Evolutionary conservation across 148 eudicot genomes (phyloP).

Genomic region (Rhododendron griersonianum): DNA sequence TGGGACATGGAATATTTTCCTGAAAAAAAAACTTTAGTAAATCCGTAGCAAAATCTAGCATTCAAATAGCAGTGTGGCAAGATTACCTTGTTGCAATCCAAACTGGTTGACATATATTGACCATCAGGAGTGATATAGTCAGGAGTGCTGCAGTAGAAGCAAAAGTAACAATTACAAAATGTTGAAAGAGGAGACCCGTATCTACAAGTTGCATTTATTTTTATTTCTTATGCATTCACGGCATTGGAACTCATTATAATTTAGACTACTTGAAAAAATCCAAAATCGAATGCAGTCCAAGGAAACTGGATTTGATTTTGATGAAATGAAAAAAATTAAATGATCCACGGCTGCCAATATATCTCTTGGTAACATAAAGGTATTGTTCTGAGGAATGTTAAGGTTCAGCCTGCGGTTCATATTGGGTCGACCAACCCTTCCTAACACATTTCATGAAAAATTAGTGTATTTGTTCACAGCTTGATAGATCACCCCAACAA

Average conservation of each 20-base stretch:
- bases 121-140: constrained; percentile 88
- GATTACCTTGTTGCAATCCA: constrained; percentile 57
- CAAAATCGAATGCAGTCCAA: background rate
- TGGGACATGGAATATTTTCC: constrained; percentile 69
- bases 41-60: background rate
- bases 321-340: background rate
- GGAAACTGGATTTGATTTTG: background rate
- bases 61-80: background rate
- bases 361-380: too few species aligned
- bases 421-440: too few species aligned
- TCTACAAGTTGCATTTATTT: background rate
- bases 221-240: background rate
- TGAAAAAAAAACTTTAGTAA: constrained; percentile 15
- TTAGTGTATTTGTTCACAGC: background rate
- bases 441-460: background rate
- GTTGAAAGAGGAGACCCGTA: background rate
- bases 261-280: background rate
- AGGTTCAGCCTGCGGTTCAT: too few species aligned
- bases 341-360: too few species aligned
- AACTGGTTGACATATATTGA: constrained; percentile 40
- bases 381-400: too few species aligned
- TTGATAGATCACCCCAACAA: background rate
- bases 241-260: background rate
- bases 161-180: background rate
- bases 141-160: constrained; percentile 60